Conservation (phyloP, 805 yeast species). For the Metschnikowia santaceciliae region DNA sequence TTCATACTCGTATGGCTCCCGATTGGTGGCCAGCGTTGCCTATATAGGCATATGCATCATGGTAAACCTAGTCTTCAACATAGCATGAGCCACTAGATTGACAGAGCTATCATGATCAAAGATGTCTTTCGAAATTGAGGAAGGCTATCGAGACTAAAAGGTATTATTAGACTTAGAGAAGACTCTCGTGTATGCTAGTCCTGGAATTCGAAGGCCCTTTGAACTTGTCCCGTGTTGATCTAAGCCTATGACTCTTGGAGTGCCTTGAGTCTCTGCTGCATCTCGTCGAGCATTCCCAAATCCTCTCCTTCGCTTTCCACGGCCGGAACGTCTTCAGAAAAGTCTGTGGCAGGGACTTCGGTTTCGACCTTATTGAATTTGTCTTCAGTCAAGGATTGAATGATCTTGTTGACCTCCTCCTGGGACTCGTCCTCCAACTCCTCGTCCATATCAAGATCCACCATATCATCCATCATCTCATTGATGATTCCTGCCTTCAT, state of each 20-base stretch:
- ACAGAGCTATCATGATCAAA: too few relatives aligned
- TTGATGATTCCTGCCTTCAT: constrained; percentile 83
- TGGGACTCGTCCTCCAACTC: constrained; percentile 65
- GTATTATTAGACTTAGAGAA: too few relatives aligned
- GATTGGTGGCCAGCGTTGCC: not conserved
- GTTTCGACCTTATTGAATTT: constrained; percentile 33
- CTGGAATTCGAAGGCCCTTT: not conserved
- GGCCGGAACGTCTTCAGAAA: constrained; percentile 17
- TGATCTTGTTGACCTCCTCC: constrained; percentile 61
- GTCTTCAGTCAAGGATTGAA: constrained; percentile 37
- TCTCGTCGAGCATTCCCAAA: constrained; percentile 69
- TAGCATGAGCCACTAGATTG: not conserved
- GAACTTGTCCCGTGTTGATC: not conserved
- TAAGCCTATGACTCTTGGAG: constrained; percentile 45
- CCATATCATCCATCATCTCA: constrained; percentile 91
- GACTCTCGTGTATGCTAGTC: not conserved
- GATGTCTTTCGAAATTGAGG: too few relatives aligned
- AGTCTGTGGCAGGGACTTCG: constrained; percentile 30
- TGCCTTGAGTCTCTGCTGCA: constrained; percentile 86
- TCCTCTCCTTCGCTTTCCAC: constrained; percentile 57
- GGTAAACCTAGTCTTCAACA: not conserved
- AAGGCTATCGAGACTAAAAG: too few relatives aligned
- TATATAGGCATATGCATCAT: constrained; percentile 1
- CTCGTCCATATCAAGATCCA: constrained; percentile 63
- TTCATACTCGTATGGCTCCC: not conserved